Evolutionary conservation across 306 rosid genomes (phyloP), one percentile per base, ranked within the genome.

Genomic region (Hylodesmum podocarpum): DNA sequence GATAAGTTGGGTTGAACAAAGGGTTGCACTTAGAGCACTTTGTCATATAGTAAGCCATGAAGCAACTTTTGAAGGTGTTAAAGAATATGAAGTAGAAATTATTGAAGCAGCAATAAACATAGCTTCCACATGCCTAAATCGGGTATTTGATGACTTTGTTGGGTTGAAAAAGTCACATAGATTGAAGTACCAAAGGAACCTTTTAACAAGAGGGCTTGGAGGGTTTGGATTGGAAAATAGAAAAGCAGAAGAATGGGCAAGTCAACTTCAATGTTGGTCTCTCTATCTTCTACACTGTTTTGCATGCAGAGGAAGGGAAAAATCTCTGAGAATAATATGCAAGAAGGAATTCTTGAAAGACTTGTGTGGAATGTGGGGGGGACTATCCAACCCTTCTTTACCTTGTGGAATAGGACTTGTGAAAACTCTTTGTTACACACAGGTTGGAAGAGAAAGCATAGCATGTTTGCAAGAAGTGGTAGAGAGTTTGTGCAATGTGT

Each of bases 191-290:
- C 97, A 91, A 8, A 76, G 89, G 10, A 76, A 86, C 70, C 44
- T 91, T 77, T 70, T 89, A 2, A 91, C 97, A 0, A 86, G 91
- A 47, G 92, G 92, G 72, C 27, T 79, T 44, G 92, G 92, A 65
- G 92, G 91, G 8, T 58, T 66, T 47, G 91, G 87, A 55, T 66
- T 78, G 13, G 94, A 89, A 83, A 78, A 85, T 63, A 76, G 50
- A 59, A 91, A 88, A 13, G 97, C 92, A 40, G 97, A 91, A 44
- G 92, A 91, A 80, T 91, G 97, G 97, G 80, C 88, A 0, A 77
- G 78, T n/a, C 94, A 91, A 72, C 82, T 87, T 61, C 97, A 88
- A 21, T 75, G 91, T 31, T 91, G 97, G 97, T 86, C 92, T 10
- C 79, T 89, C 18, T 73, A 81, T 81, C 87, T 91, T 22, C 44